Conservation (phyloP, 2,329 filamentous ascomycete genomes). For the Sporothrix curviconia region DNA sequence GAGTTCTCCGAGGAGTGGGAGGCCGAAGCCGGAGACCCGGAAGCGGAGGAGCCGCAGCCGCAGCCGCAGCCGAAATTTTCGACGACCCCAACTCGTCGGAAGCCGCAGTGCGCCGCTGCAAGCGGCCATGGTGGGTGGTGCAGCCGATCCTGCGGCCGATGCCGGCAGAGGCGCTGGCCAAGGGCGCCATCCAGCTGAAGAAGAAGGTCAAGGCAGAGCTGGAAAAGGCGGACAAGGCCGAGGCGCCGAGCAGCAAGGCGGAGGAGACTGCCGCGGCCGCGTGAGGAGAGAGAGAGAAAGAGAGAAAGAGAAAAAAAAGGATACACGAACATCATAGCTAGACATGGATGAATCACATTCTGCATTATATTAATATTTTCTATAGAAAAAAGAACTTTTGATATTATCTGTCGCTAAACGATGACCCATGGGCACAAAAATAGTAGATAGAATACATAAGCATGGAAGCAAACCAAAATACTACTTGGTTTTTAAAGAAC, state of each 20-base stretch:
- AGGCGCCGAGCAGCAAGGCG: not conserved
- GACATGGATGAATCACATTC: too few species aligned
- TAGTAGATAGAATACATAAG: not conserved
- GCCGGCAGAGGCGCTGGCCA: slow-evolving; percentile 79
- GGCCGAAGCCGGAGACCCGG: slow-evolving; percentile 17
- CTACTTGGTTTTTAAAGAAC: too few species aligned
- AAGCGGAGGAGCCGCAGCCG: slow-evolving; percentile 23
- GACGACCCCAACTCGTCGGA: slow-evolving; percentile 51
- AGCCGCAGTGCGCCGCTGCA: slow-evolving; percentile 64
- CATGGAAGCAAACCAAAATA: too few species aligned
- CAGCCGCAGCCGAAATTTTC: slow-evolving; percentile 20
- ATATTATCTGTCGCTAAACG: too few species aligned
- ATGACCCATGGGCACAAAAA: not conserved
- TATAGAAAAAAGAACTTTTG: too few species aligned
- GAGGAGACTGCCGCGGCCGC: not conserved
- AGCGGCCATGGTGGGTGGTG: slow-evolving; percentile 81
- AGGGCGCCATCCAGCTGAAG: slow-evolving; percentile 67
- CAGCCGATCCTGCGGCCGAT: slow-evolving; percentile 82
- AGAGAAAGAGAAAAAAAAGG: too few species aligned
- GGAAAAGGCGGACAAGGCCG: not conserved
- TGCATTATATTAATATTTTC: too few species aligned
- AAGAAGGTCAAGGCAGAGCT: slow-evolving; percentile 53
- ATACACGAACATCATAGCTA: too few species aligned
- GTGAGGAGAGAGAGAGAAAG: too few species aligned
- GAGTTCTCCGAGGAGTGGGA: slow-evolving; percentile 41